Percentiles rank a stretch among this genome's conserved stretches.
Evolutionary conservation across 345 rosid genomes (phyloP).

Genomic region (Moringa oleifera): DNA sequence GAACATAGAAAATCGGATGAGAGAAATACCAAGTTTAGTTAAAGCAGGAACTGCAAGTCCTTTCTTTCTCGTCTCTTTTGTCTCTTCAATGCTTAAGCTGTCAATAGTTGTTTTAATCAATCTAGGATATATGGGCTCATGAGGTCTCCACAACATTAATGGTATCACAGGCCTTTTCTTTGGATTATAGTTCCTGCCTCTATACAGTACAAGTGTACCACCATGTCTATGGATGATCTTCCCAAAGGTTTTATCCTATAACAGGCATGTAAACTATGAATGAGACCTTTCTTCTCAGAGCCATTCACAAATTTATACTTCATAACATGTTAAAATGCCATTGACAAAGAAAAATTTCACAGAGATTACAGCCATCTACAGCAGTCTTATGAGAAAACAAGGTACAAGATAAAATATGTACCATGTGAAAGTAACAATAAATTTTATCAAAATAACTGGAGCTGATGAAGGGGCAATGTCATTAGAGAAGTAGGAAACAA

Average conservation of each 20-base stretch:
- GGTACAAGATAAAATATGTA: too few species aligned
- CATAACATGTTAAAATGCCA: neutral
- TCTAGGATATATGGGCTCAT: conserved; percentile 83
- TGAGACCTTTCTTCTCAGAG: neutral
- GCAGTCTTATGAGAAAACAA: too few species aligned
- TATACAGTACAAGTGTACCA: conserved; percentile 63
- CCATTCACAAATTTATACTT: neutral
- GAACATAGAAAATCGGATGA: conserved; percentile 5
- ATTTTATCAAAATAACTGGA: too few species aligned
- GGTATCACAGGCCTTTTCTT: conserved; percentile 80
- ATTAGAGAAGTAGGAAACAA: neutral
- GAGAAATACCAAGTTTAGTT: conserved; percentile 60
- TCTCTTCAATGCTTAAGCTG: conserved; percentile 74
- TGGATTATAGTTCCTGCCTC: conserved; percentile 78
- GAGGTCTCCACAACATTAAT: conserved; percentile 92
- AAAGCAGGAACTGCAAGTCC: conserved; percentile 71
- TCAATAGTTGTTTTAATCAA: conserved; percentile 80
- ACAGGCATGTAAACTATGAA: neutral
- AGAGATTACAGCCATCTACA: too few species aligned
- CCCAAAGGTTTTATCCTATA: conserved; percentile 29
- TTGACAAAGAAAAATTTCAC: too few species aligned
- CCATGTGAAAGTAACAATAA: too few species aligned
- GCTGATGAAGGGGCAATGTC: too few species aligned
- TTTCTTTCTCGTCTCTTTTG: conserved; percentile 80
- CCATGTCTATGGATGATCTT: conserved; percentile 72